Evolutionary conservation across 257 asterid genomes (phyloP), one percentile per base, ranked within the genome.

Genomic region (Ajuga chamaepitys): DNA sequence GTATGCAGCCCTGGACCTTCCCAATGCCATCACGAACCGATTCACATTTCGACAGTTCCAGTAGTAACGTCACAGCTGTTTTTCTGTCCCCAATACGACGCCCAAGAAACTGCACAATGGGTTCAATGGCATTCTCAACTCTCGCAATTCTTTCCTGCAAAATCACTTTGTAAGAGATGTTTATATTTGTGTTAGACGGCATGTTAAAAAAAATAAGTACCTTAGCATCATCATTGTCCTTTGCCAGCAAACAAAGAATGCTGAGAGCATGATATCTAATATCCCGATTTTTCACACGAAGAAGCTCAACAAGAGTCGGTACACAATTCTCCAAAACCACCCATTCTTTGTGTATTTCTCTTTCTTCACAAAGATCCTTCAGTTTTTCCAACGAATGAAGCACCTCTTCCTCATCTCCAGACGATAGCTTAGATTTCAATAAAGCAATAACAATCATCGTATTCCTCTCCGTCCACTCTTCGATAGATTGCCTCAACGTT

Each of bases 391-490:
- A 70, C 58, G 73, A 71, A 52, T 25, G 64, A 73, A 81, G 80
- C 72, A 81, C 83, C 46, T 83, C 87, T 28, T 68, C 78, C 21
- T 71, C 83, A 12, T 59, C 71, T 16, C 62, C 67, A 0, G 84
- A 77, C 4, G 62, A 74, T 9, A 86, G 70, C 66, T 64, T 72
- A 47, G 79, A 67, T 74, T 83, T 81, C 67, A 81, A 35, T 28
- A 78, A 71, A 18, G 84, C 86, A 9, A 86, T 68, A 69, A 58
- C 51, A 62, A 86, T 86, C 83, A 86, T 86, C 40, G 82, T 81
- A 66, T 86, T 86, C 68, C 94, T 76, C 38, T 86, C 94, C 79
- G 57, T 77, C 89, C 89, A 86, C 75, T 86, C 94, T 54, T 86
- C 94, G 66, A 86, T 79, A 35, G 89, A 86, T 72, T 81, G 89